Base-by-base conservation (phyloP, 2,329 filamentous ascomycete genomes). In the Thelonectria olida region DNA sequence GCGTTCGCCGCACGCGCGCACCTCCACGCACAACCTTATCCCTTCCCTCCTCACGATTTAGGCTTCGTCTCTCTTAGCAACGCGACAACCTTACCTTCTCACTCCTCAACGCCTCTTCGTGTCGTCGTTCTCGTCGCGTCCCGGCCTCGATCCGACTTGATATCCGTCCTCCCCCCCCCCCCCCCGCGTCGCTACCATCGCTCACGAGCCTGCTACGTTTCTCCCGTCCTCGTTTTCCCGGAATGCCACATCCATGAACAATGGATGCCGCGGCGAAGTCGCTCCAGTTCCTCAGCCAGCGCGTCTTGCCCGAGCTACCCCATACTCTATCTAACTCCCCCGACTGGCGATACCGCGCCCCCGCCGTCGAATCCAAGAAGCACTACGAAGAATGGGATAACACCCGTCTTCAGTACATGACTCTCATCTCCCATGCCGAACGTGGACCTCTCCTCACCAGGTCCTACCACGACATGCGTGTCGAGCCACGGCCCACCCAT, bases 221-320 rank as follows among this genome's bases (percentile, higher is more conserved):
- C 38, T 58, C 64, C 67, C 67, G 62, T 66, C 63, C 66, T 68
- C 65, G 68, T 72, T 65, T 66, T 62, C 62, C 65, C 74, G 76
- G 76, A 66, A 78, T 78, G 76, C 71, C 66, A 75, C 69, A 70
- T 72, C 74, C 70, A 71, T 71, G 74, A 79, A 83, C 77, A 77
- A 87, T 87, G 85, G 85, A 87, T 81, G 83, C 80, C 80, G 83
- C 83, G 80, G 82, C 81, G 75, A 84, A 85, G 78, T 82, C 79
- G 78, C 81, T 85, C 76, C 76, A 85, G 75, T 79, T 76, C 75
- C 77, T 86, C 74, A 80, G 81, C 71, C 79, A 85, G 78, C 78
- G 78, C 72, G 79, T 84, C 65, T 75, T 87, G 64, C 85, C 85
- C 64, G 77, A 80, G 60, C 79, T 79, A 71, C 81, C 84, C 64